These are phyloP conservation scores for Nakazawaea holstii DNA, from an alignment of 805 yeast species.

Conservation along the genomic window DNA sequence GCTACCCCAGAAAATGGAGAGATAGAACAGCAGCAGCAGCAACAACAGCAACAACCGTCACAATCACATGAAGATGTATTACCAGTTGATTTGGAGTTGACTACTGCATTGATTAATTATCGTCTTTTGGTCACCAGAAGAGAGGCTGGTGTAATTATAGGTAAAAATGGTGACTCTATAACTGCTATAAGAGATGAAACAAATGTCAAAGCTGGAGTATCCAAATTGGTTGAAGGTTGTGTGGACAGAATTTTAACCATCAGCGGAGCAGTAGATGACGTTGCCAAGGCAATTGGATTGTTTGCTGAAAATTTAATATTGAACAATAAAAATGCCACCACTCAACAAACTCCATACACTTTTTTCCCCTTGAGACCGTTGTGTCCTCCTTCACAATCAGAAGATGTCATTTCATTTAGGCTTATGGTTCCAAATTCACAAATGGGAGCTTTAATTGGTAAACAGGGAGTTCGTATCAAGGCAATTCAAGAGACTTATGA, in stretches of 20 bases:
- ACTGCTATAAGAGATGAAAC: constrained; percentile 71
- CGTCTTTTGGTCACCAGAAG: constrained; percentile 72
- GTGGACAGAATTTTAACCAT: constrained; percentile 80
- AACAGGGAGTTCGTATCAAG: constrained; percentile 76
- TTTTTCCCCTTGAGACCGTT: constrained; percentile 58
- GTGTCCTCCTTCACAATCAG: constrained; percentile 40
- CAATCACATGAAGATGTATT: constrained; percentile 7
- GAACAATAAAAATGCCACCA: constrained; percentile 26
- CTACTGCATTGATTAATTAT: constrained; percentile 26
- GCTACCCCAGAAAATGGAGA: constrained; percentile 10
- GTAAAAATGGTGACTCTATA: constrained; percentile 76
- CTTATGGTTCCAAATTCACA: constrained; percentile 77
- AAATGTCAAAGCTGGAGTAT: constrained; percentile 80
- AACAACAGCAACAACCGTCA: too few species aligned
- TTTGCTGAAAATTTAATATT: constrained; percentile 56
- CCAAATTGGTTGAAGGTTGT: constrained; percentile 73
- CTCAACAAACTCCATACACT: constrained; percentile 33
- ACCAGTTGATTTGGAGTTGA: constrained; percentile 7
- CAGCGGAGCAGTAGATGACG: constrained; percentile 64
- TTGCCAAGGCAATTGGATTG: constrained; percentile 63
- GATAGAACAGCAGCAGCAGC: neutral
- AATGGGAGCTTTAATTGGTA: constrained; percentile 86
- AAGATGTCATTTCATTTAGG: constrained; percentile 55
- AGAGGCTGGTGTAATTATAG: constrained; percentile 89
- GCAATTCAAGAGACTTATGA: constrained; percentile 61